Conservation (phyloP, 2,329 filamentous ascomycete species). For the Lachnellula arida region DNA sequence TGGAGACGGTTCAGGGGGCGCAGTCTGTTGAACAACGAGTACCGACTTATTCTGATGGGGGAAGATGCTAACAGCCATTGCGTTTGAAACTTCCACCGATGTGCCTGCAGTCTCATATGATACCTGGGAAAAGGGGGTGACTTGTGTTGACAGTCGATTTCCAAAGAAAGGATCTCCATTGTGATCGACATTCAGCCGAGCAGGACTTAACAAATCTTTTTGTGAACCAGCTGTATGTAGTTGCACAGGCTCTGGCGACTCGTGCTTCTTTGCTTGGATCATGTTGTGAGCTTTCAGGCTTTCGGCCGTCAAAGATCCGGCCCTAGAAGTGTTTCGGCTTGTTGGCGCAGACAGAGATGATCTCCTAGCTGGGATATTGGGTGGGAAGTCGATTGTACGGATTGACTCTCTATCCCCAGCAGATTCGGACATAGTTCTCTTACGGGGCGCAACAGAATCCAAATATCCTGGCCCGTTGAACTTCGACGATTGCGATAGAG, state of each 20-base stretch:
- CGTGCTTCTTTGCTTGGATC: conserved; percentile 20
- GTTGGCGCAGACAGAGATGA: conserved; percentile 61
- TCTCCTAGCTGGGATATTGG: conserved; percentile 50
- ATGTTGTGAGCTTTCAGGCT: conserved; percentile 53
- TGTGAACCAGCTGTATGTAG: conserved; percentile 10
- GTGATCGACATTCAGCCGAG: conserved; percentile 39
- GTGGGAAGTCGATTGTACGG: conserved; percentile 58
- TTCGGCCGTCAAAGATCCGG: conserved; percentile 53
- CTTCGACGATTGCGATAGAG: conserved; percentile 38
- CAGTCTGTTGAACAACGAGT: conserved; percentile 44
- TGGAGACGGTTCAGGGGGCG: conserved; percentile 15
- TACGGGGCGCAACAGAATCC: conserved; percentile 34
- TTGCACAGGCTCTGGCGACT: conserved; percentile 4
- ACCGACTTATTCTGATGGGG: conserved; percentile 62
- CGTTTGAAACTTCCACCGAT: conserved; percentile 56
- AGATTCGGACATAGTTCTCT: conserved; percentile 30
- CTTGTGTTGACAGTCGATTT: conserved; percentile 49
- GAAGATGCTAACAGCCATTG: conserved; percentile 56
- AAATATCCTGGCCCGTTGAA: conserved; percentile 42
- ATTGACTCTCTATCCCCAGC: conserved; percentile 26
- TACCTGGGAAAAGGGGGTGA: conserved; percentile 57
- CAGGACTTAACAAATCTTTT: conserved; percentile 14
- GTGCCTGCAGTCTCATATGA: conserved; percentile 59
- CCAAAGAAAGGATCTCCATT: conserved; percentile 51
- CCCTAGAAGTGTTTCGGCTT: conserved; percentile 51